Evolutionary conservation across 306 rosid species (phyloP), one percentile per base, ranked within the genome.

Genomic region (Cyamopsis tetragonoloba): DNA sequence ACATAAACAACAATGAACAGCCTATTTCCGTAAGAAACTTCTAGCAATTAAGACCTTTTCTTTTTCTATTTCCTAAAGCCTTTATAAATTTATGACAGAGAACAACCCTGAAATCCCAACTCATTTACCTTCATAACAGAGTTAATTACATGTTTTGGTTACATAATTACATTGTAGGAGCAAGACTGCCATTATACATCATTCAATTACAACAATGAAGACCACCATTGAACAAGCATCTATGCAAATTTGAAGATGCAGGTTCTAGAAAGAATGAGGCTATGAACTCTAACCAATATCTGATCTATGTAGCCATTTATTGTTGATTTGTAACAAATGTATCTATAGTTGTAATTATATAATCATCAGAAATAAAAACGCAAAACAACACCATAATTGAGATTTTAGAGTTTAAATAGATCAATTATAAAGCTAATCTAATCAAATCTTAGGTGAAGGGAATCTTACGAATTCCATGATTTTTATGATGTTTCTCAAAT

Each of bases 401-500:
- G 38, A 68, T 37, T 53, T 13, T 15, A n/a, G n/a, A n/a, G n/a
- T n/a, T n/a, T n/a, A n/a, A n/a, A 41, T 23, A 60, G 31, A 20
- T 11, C 12, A 39, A 39, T 42, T 34, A n/a, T 39, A 61, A 62
- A 62, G n/a, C n/a, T n/a, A n/a, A n/a, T 26, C 14, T 24, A 62
- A 41, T 41, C 18, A 62, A 26, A 41, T 24, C 30, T 41, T 30
- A 1, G 20, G 59, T 34, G 48, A 32, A 65, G 46, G 31, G 31
- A 32, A 47, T 37, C 27, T 14, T 23, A 47, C 8, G 4, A 61
- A 44, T 50, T 35, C 49, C 9, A n/a, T 50, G 3, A n/a, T n/a
- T n/a, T n/a, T n/a, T n/a, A n/a, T n/a, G n/a, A n/a, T n/a, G 50
- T 50, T 67, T 49, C 61, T 24, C 37, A 23, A 13, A 67, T 35